Percentiles rank a stretch among this genome's conserved stretches.
These are phyloP conservation scores for Trichoderma asperellum DNA, from an alignment of 2,329 filamentous ascomycete species.

Conservation along the genomic window DNA sequence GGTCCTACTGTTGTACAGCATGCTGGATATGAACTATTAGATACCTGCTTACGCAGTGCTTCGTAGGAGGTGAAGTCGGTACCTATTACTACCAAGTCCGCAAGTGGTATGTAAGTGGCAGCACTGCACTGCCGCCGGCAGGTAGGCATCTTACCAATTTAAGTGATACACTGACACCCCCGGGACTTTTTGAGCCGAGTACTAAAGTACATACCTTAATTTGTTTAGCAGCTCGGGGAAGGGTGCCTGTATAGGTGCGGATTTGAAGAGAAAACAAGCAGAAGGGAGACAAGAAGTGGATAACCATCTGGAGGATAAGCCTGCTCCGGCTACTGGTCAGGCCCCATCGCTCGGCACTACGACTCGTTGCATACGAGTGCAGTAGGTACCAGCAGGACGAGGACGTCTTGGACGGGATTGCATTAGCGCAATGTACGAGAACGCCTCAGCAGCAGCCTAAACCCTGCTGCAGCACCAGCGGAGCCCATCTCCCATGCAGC, in stretches of 20 bases:
- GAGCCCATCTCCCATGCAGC: constrained; percentile 2
- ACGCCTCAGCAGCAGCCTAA: not conserved
- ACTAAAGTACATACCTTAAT: not conserved
- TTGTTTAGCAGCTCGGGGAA: not conserved
- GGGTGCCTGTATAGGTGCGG: not conserved
- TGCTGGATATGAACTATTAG: not conserved
- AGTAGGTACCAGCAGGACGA: not conserved
- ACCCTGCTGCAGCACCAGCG: constrained; percentile 15
- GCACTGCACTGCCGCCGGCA: not conserved
- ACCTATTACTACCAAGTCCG: not conserved
- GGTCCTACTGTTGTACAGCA: not conserved
- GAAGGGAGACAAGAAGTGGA: constrained; percentile 10
- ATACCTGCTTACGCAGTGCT: not conserved
- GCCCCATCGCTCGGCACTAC: not conserved
- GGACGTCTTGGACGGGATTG: not conserved
- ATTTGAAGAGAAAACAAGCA: constrained; percentile 11
- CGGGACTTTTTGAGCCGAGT: not conserved
- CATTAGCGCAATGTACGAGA: not conserved
- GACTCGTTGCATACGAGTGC: not conserved
- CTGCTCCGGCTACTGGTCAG: not conserved
- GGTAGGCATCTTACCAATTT: not conserved
- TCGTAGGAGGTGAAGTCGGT: not conserved
- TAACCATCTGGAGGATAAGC: not conserved
- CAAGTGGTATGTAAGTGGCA: not conserved
- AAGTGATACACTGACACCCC: not conserved